phyloP scores from a whole-genome alignment of 2,329 filamentous ascomycete genomes.

The Curvularia hawaiiensis region DNA sequence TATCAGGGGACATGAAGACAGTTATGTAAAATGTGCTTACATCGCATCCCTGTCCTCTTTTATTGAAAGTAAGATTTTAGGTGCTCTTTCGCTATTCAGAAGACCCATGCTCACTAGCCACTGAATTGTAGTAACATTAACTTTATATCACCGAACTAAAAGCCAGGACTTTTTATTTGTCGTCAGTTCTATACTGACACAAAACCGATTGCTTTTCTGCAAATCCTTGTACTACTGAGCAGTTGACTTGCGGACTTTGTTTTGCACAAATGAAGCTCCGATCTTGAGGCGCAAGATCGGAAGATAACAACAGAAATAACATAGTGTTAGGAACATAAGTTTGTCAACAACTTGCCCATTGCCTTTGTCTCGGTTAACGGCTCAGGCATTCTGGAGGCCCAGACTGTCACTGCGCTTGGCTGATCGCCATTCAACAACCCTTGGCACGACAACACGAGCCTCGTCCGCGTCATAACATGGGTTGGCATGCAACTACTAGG shows the following conservation, averaged over 20 bases:
- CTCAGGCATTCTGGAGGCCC: neutral
- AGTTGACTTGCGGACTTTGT: neutral
- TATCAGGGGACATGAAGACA: neutral
- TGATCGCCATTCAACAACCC: constrained; percentile 18
- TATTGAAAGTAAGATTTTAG: neutral
- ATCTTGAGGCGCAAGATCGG: neutral
- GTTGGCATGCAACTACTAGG: constrained; percentile 15
- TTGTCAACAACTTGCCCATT: neutral
- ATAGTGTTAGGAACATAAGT: neutral
- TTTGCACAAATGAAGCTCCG: neutral
- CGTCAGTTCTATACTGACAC: too few relatives aligned
- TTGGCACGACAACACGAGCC: constrained; percentile 19
- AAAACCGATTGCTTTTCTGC: neutral
- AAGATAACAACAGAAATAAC: neutral
- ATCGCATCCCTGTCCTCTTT: neutral
- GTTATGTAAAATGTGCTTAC: neutral
- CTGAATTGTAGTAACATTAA: neutral
- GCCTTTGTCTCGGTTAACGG: neutral
- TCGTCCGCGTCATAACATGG: constrained; percentile 21
- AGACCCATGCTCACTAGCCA: neutral
- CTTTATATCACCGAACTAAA: neutral
- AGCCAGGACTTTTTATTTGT: too few relatives aligned
- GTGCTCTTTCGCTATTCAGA: neutral
- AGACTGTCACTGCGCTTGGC: constrained; percentile 4
- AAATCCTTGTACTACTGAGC: neutral